Evolutionary conservation across 2,329 filamentous ascomycete genomes (phyloP), one percentile per base, ranked within the genome.

Genomic region (Phialemoniopsis sp.): DNA sequence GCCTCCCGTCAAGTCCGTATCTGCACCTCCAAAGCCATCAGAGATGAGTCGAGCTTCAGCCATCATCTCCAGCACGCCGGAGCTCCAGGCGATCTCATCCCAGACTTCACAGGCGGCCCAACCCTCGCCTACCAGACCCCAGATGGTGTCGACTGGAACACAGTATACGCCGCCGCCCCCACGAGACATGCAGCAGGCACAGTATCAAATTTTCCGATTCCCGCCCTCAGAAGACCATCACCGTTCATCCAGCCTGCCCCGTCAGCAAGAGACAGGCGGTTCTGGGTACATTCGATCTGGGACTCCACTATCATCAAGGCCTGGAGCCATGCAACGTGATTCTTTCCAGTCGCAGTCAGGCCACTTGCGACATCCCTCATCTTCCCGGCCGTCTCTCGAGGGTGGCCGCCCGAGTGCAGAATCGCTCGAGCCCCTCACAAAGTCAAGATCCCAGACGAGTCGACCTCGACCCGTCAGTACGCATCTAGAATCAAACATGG

Each of bases 401-500:
- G 73, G 75, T 29, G 72, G 76, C 13, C 76, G 85, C n/a, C 83
- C 87, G 2, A 73, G 72, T 29, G 52, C 76, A 41, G 85, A 90
- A 36, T 55, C 78, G 8, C 66, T 78, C 8, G 79, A 84, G 29
- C 64, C 73, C 0, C 59, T 82, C 8, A 77, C 80, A 2, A 81
- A 76, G 60, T 73, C 49, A 6, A 52, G 40, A n/a, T 49, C 58
- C 10, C 42, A 51, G 19, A 44, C 46, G 13, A 51, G 52, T 6
- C 80, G 83, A 45, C 73, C 80, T 39, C 77, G 91, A 34, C 91
- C 91, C 3, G 72, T 80, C 1, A 96, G 90, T 58, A 87, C 87
- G 28, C 88, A 90, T 57, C 75, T 95, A 4, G 86, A 89, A 50
- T 86, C 86, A 0, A 89, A 85, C 54, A 71, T 93, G 38, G 89